Conservation (phyloP, 2,329 filamentous ascomycete genomes). For the Botrytis elliptica region DNA sequence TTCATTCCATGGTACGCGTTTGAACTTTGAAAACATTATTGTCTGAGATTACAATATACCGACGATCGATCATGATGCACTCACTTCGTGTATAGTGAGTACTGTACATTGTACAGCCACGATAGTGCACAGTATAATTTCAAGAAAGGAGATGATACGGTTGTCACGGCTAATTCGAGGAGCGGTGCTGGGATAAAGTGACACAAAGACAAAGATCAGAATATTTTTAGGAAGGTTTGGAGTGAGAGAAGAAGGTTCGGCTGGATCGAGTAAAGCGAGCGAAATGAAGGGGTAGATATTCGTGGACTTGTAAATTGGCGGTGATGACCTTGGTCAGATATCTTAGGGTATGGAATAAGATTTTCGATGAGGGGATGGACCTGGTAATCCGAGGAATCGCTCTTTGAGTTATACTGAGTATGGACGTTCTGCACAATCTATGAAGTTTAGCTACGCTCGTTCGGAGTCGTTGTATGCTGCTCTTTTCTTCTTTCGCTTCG, state of each 20-base stretch:
- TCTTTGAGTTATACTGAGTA: not conserved
- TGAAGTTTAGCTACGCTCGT: not conserved
- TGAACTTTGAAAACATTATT: not conserved
- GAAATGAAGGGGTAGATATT: slow-evolving; percentile 7
- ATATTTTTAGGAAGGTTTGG: not conserved
- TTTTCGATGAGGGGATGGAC: not conserved
- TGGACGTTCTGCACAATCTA: not conserved
- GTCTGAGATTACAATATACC: not conserved
- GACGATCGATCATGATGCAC: not conserved
- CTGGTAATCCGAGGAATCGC: not conserved
- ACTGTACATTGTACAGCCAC: not conserved
- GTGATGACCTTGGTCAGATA: not conserved
- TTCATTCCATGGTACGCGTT: not conserved
- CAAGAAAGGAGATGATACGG: not conserved
- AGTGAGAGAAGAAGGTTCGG: not conserved
- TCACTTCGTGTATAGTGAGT: not conserved
- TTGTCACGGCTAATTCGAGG: not conserved
- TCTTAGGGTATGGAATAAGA: not conserved
- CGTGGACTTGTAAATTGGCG: not conserved
- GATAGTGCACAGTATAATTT: not conserved
- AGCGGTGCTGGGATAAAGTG: not conserved
- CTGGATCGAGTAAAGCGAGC: slow-evolving; percentile 2
- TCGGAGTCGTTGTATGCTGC: not conserved
- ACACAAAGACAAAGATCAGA: not conserved
- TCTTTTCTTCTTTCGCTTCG: not conserved